Conservation (phyloP, 306 rosid species). For the Boehmeria nivea region DNA sequence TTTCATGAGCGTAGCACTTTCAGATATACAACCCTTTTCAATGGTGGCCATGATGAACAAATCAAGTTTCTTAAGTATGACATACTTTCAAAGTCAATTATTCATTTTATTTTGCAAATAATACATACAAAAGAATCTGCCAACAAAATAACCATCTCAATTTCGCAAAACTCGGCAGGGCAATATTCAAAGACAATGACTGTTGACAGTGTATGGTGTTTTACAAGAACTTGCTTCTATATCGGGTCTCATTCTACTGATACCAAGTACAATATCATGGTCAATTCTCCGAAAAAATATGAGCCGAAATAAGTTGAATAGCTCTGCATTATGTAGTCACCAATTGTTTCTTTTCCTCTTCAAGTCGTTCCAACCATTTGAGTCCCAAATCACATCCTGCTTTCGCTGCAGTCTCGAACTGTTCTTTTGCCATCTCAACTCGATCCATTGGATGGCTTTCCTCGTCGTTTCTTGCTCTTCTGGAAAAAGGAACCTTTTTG, state of each 20-base stretch:
- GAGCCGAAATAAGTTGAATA: neutral
- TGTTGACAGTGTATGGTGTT: too few relatives aligned
- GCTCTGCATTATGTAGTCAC: constrained; percentile 2
- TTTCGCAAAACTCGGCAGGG: too few relatives aligned
- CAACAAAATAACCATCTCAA: neutral
- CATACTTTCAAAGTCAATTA: neutral
- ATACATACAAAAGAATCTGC: neutral
- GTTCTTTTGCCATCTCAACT: constrained; percentile 75
- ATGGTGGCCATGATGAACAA: too few relatives aligned
- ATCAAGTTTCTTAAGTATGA: too few relatives aligned
- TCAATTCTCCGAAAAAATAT: neutral
- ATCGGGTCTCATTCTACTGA: neutral
- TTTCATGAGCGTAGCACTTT: too few relatives aligned
- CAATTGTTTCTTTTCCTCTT: constrained; percentile 65
- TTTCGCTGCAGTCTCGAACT: constrained; percentile 74
- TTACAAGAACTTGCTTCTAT: too few relatives aligned
- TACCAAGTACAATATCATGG: neutral
- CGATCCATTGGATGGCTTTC: constrained; percentile 38
- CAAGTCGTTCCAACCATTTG: constrained; percentile 76
- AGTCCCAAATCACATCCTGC: constrained; percentile 86
- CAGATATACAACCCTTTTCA: too few relatives aligned
- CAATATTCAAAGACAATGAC: too few relatives aligned
- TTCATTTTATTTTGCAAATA: neutral
- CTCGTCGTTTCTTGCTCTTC: constrained; percentile 34
- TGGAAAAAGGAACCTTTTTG: constrained; percentile 40